Evolutionary conservation across 2,329 filamentous ascomycete genomes (phyloP).

Genomic region (Pochonia chlamydosporia): DNA sequence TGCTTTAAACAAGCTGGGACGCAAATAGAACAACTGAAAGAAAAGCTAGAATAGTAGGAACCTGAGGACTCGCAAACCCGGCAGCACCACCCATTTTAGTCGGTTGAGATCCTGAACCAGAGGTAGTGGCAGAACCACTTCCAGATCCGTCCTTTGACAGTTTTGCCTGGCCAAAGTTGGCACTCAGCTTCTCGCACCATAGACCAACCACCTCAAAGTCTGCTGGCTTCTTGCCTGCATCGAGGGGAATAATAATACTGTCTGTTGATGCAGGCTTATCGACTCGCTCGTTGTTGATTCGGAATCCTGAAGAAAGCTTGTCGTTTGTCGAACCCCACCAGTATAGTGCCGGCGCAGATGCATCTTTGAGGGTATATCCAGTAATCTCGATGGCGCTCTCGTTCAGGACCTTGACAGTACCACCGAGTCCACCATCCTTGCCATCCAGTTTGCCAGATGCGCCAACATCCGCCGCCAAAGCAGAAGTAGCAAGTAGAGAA

Average conservation of each 20-base stretch:
- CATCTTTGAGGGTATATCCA: conserved; percentile 18
- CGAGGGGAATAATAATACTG: conserved; percentile 15
- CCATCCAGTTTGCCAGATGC: conserved; percentile 14
- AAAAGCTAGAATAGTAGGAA: not conserved
- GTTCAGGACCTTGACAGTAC: conserved; percentile 16
- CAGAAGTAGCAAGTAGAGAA: conserved; percentile 5
- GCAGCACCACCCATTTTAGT: not conserved
- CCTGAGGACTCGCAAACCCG: not conserved
- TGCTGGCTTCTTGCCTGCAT: conserved; percentile 16
- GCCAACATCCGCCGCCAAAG: conserved; percentile 11
- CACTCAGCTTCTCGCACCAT: conserved; percentile 18
- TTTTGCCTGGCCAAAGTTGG: conserved; percentile 18
- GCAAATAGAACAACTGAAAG: not conserved
- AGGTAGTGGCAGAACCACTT: not conserved
- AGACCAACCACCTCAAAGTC: conserved; percentile 17
- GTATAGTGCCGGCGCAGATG: conserved; percentile 20
- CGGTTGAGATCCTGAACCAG: not conserved
- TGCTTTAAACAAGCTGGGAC: not conserved
- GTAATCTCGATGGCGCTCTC: conserved; percentile 15
- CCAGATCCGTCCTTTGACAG: conserved; percentile 5
- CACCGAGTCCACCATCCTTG: conserved; percentile 19
- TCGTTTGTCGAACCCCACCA: conserved; percentile 19
- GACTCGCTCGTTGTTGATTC: conserved; percentile 19
- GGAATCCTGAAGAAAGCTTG: conserved; percentile 17
- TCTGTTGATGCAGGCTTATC: conserved; percentile 11